Conservation (phyloP, 2,329 filamentous ascomycete genomes). For the Stemphylium vesicarium region DNA sequence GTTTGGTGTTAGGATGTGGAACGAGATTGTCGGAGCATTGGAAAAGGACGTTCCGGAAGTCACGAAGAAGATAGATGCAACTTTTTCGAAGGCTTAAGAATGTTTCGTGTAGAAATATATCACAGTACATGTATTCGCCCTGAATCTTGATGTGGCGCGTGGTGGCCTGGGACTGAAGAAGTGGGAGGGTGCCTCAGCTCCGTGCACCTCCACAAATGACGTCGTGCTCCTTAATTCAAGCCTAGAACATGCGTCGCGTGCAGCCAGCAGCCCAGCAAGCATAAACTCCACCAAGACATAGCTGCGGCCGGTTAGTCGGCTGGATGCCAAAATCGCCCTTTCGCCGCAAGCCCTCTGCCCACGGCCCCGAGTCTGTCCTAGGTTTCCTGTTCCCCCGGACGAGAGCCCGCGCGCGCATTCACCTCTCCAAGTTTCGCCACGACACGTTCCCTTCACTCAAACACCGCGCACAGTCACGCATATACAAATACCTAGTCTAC, state of each 20-base stretch:
- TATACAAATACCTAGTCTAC: constrained; percentile 76
- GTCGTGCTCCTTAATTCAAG: constrained; percentile 16
- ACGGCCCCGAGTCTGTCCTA: constrained; percentile 55
- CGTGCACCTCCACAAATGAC: constrained; percentile 21
- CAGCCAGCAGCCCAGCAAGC: constrained; percentile 8
- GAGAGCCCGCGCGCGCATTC: constrained; percentile 68
- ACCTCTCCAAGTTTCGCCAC: constrained; percentile 73
- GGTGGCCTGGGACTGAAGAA: too few relatives aligned
- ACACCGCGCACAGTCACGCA: constrained; percentile 73
- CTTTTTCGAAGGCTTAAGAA: constrained; percentile 3
- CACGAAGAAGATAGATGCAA: constrained; percentile 12
- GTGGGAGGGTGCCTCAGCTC: not conserved
- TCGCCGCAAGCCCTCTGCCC: constrained; percentile 39
- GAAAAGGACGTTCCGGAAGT: constrained; percentile 36
- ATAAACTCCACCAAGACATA: constrained; percentile 15
- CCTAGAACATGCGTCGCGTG: constrained; percentile 8
- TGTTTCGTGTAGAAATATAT: too few relatives aligned
- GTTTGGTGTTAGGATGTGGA: constrained; percentile 38
- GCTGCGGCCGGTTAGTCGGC: constrained; percentile 20
- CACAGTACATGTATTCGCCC: not conserved
- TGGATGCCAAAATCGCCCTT: constrained; percentile 45
- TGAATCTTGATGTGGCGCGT: constrained; percentile 1
- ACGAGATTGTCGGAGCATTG: constrained; percentile 43
- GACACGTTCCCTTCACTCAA: constrained; percentile 75
- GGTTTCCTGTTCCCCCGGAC: constrained; percentile 72